A percentile compares a stretch with the other conserved stretches of the same genome.
phyloP scores from a whole-genome alignment of 495 filamentous ascomycete species.

The Hyphodiscus hymeniophilus region DNA sequence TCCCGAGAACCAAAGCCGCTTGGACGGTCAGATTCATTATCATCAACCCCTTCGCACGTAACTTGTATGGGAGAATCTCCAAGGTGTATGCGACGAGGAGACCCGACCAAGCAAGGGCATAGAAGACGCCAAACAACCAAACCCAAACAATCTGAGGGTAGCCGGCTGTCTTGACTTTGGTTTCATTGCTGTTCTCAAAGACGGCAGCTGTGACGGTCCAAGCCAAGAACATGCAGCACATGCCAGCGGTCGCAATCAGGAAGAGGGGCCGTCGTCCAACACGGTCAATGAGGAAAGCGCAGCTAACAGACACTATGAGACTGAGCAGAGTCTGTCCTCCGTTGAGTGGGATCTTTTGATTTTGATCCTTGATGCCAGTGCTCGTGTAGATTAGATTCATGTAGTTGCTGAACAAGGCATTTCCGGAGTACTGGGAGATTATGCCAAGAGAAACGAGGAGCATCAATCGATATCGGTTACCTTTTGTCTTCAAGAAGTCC shows the following conservation, averaged over 20 bases:
- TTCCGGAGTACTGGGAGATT: conserved; percentile 46
- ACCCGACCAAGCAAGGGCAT: conserved; percentile 29
- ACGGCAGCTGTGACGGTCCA: conserved; percentile 20
- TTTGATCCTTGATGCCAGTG: conserved; percentile 41
- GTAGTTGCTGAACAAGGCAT: conserved; percentile 48
- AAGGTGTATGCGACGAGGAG: conserved; percentile 31
- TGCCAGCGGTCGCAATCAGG: conserved; percentile 20
- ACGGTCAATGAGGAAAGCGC: conserved; percentile 28
- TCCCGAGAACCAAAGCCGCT: conserved; percentile 48
- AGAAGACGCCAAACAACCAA: conserved; percentile 42
- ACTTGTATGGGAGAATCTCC: conserved; percentile 30
- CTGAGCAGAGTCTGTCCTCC: conserved; percentile 15
- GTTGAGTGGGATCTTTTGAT: conserved; percentile 38
- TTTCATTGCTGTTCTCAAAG: conserved; percentile 8
- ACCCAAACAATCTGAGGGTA: conserved; percentile 20
- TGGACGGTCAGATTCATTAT: conserved; percentile 44
- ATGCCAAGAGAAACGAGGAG: conserved; percentile 44
- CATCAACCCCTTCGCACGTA: conserved; percentile 28
- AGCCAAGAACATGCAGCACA: conserved; percentile 20
- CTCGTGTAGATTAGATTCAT: conserved; percentile 39
- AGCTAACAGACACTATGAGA: conserved; percentile 17
- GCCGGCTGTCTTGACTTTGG: conserved; percentile 25
- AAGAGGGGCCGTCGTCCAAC: conserved; percentile 22
- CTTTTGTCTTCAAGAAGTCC: conserved; percentile 29
- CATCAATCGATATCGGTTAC: conserved; percentile 43